Conservation (phyloP, 2,329 filamentous ascomycete species). For the Pyricularia sp. region DNA sequence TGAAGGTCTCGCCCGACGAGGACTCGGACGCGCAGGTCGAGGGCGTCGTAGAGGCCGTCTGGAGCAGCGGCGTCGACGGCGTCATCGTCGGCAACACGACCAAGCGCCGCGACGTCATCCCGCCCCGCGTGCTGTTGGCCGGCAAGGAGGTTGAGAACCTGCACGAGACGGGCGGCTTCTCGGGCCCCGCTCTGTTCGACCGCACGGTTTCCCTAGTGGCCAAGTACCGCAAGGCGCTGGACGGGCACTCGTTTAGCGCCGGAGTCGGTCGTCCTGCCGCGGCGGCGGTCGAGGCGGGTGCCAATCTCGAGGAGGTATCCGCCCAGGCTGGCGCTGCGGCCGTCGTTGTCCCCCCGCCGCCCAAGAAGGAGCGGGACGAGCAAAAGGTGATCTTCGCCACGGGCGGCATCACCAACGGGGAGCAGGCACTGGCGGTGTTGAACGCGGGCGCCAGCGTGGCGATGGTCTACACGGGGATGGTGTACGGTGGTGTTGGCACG, state of each 20-base stretch:
- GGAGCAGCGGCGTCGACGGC: slow-evolving; percentile 78
- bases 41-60: slow-evolving; percentile 81
- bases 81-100: slow-evolving; percentile 98
- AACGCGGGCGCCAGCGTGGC: slow-evolving; percentile 85
- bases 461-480: slow-evolving; percentile 77
- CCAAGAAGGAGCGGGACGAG: slow-evolving; percentile 14
- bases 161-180: slow-evolving; percentile 77
- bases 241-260: slow-evolving; percentile 34
- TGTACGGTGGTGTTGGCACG: slow-evolving; percentile 56
- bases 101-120: slow-evolving; percentile 65
- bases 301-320: slow-evolving; percentile 16
- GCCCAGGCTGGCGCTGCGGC: slow-evolving; percentile 21
- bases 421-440: slow-evolving; percentile 71
- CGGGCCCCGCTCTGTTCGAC: slow-evolving; percentile 80
- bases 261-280: slow-evolving; percentile 6
- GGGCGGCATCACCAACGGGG: slow-evolving; percentile 82
- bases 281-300: slow-evolving; percentile 18
- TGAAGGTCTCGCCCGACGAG: slow-evolving; percentile 96
- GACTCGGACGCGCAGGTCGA: slow-evolving; percentile 75
- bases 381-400: slow-evolving; percentile 87
- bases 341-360: slow-evolving; percentile 20
- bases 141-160: slow-evolving; percentile 58
- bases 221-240: slow-evolving; percentile 64
- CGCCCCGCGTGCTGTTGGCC: slow-evolving; percentile 55
- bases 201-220: slow-evolving; percentile 70